Percentiles rank a stretch among this genome's conserved stretches.
These are phyloP conservation scores for Hyphopichia burtonii DNA, from an alignment of 1,139 yeast genomes.

Conservation along the genomic window DNA sequence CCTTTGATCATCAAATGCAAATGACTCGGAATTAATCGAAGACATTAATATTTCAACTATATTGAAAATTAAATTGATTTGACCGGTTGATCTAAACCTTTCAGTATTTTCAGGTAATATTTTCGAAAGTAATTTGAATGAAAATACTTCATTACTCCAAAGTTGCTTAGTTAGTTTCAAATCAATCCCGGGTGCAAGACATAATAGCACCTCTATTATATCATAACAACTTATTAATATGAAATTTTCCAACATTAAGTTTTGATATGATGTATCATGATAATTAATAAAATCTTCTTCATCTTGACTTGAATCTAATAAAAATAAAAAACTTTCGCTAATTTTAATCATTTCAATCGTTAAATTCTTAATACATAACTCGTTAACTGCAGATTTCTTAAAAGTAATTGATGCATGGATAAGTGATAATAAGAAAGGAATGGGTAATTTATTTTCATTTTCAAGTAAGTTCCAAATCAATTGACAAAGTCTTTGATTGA, in stretches of 20 bases:
- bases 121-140: slow-evolving; percentile 21
- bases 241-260: slow-evolving; percentile 48
- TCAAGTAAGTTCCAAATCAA: slow-evolving; percentile 26
- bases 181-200: slow-evolving; percentile 25
- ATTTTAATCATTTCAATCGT: slow-evolving; percentile 18
- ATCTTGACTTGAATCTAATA: slow-evolving; percentile 26
- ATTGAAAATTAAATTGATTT: slow-evolving; percentile 37
- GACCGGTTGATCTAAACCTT: slow-evolving; percentile 35
- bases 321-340: slow-evolving; percentile 18
- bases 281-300: slow-evolving; percentile 36
- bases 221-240: slow-evolving; percentile 53
- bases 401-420: slow-evolving; percentile 53
- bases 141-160: slow-evolving; percentile 24
- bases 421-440: slow-evolving; percentile 57
- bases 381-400: slow-evolving; percentile 55
- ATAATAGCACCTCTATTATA: slow-evolving; percentile 43
- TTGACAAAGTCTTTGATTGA: slow-evolving; percentile 40
- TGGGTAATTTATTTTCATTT: slow-evolving; percentile 28
- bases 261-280: slow-evolving; percentile 40
- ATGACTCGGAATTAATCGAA: slow-evolving; percentile 32
- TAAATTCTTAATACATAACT: slow-evolving; percentile 23
- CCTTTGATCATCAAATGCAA: slow-evolving; percentile 19
- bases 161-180: slow-evolving; percentile 15
- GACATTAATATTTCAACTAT: slow-evolving; percentile 41
- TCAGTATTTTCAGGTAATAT: slow-evolving; percentile 42